Evolutionary conservation across 169 alveolate genomes (phyloP), one percentile per base, ranked within the genome.

Genomic region (Plasmodium gallinaceum): DNA sequence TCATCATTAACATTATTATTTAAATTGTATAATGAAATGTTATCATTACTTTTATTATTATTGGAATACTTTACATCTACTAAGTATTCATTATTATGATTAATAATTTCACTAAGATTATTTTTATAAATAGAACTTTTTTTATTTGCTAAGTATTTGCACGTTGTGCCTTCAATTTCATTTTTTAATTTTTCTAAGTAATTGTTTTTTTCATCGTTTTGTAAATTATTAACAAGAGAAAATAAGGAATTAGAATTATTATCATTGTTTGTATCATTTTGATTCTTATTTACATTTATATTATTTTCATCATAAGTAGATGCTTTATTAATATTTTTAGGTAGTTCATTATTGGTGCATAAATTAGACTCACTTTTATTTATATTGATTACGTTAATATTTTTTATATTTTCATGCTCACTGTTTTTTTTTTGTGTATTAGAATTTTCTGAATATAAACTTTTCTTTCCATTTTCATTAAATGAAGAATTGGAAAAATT

Each of bases 151-250:
- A 39, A 26, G 61, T 80, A 20, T 61, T 65, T 39, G 52, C 58
- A 68, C 22, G 14, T 54, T 7, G 48, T 57, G 20, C 20, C 52
- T 24, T 68, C 71, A 45, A 68, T 54, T 51, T 57, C 72, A 62
- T 64, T 80, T 45, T 80, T 80, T 20, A 80, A n/a, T 14, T 39
- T 48, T 71, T 80, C 83, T 3, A 58, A 51, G 45, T 57, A 80
- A 45, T 37, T 68, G 46, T 52, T 68, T 24, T 32, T 70, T 9
- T 54, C 66, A 32, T 80, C 32, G 39, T 68, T 69, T 16, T 10
- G 62, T 69, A 64, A 62, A 60, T 74, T 68, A 42, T 76, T 62
- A 12, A 12, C 54, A 46, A 45, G 60, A 51, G 46, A 16, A 76
- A 62, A 76, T 42, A 26, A 39, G n/a, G 68, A 52, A 61, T 54